Evolutionary conservation across 257 asterid species (phyloP).

Genomic region (Rhazya stricta): DNA sequence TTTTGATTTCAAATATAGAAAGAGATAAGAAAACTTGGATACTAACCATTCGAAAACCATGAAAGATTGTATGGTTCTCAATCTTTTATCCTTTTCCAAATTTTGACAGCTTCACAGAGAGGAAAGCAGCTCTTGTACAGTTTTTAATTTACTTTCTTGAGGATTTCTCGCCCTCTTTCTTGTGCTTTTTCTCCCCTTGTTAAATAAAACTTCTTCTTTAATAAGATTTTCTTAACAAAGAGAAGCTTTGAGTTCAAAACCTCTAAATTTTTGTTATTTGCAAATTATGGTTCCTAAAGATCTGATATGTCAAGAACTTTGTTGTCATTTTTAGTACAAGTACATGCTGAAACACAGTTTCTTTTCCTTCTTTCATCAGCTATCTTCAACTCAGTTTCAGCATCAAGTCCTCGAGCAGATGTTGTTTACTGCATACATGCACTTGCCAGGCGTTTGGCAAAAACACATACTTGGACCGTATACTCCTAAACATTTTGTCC

Average conservation of each 20-base stretch:
- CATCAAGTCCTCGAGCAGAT: slow-evolving; percentile 73
- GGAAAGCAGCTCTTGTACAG: neutral
- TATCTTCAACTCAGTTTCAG: slow-evolving; percentile 59
- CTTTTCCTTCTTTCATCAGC: slow-evolving; percentile 32
- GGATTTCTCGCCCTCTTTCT: neutral
- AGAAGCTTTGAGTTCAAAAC: neutral
- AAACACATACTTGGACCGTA: slow-evolving; percentile 77
- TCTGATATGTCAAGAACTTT: neutral
- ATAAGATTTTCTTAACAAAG: neutral
- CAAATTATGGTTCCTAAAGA: neutral
- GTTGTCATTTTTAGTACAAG: neutral
- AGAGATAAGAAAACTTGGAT: neutral
- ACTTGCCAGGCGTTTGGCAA: slow-evolving; percentile 62
- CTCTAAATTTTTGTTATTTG: neutral
- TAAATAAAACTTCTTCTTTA: neutral
- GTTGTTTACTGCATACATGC: slow-evolving; percentile 65
- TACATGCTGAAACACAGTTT: neutral
- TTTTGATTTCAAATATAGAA: neutral
- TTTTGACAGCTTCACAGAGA: neutral
- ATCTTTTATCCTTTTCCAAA: neutral
- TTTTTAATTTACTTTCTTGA: neutral
- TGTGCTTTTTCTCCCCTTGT: neutral
- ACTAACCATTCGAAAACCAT: neutral
- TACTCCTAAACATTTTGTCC: slow-evolving; percentile 20
- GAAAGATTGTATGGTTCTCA: neutral